Conservation (phyloP, 2,329 filamentous ascomycete genomes). For the Fusarium nematophilum region DNA sequence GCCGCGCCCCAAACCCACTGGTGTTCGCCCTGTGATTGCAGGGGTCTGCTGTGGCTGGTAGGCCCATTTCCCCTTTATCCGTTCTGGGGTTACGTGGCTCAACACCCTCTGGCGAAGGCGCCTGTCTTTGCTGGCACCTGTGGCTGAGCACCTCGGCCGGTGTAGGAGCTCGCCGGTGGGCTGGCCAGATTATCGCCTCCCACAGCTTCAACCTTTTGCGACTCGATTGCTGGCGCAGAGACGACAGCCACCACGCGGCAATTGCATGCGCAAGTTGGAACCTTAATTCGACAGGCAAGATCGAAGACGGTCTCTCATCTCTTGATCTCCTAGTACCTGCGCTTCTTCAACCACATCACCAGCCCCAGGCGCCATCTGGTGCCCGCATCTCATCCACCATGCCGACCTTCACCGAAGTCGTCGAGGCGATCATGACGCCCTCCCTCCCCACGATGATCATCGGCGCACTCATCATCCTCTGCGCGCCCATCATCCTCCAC, state of each 20-base stretch:
- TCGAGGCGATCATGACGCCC: conserved; percentile 69
- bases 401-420: conserved; percentile 52
- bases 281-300: not conserved
- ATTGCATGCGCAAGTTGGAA: conserved; percentile 3
- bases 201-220: conserved; percentile 26
- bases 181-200: conserved; percentile 32
- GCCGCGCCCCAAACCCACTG: conserved; percentile 15
- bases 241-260: not conserved
- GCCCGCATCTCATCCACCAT: conserved; percentile 46
- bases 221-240: not conserved
- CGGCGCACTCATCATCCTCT: conserved; percentile 76
- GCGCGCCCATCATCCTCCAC: conserved; percentile 83
- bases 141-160: conserved; percentile 24
- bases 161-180: conserved; percentile 29
- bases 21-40: conserved; percentile 27
- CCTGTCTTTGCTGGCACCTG: not conserved
- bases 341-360: not conserved
- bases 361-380: conserved; percentile 25
- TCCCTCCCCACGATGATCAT: conserved; percentile 72
- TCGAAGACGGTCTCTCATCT: not conserved
- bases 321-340: not conserved
- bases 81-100: not conserved
- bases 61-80: conserved; percentile 24
- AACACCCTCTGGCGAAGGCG: conserved; percentile 3
- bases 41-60: conserved; percentile 42